phyloP scores from a whole-genome alignment of 2,329 filamentous ascomycete genomes.

The Plectosphaerella sp. region DNA sequence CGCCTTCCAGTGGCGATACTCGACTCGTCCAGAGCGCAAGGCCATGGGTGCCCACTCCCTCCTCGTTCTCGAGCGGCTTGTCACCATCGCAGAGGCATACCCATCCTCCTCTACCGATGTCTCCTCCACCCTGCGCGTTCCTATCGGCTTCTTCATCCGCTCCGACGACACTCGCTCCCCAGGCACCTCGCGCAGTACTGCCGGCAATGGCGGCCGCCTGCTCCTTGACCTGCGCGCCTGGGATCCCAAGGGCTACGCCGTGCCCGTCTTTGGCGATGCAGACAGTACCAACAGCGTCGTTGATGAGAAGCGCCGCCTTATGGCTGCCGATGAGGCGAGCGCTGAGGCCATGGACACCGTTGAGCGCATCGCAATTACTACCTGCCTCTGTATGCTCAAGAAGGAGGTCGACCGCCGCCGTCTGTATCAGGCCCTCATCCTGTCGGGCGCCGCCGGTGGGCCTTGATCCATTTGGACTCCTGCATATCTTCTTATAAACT shows the following conservation, averaged over 20 bases:
- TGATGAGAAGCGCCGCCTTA: neutral
- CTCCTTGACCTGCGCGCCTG: slow-evolving; percentile 35
- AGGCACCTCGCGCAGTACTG: slow-evolving; percentile 30
- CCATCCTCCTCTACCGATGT: too few species aligned
- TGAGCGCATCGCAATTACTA: slow-evolving; percentile 49
- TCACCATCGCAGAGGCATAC: slow-evolving; percentile 19
- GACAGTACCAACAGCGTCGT: neutral
- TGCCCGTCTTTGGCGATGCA: neutral
- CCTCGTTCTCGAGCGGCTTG: slow-evolving; percentile 48
- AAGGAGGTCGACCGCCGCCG: slow-evolving; percentile 58
- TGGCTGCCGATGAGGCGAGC: neutral
- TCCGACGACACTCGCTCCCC: slow-evolving; percentile 30
- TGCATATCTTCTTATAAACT: too few species aligned
- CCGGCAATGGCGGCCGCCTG: slow-evolving; percentile 47
- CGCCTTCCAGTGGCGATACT: slow-evolving; percentile 53
- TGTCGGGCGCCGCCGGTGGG: slow-evolving; percentile 26
- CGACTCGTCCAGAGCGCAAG: slow-evolving; percentile 37
- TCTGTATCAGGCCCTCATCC: slow-evolving; percentile 42
- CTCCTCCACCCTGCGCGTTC: slow-evolving; percentile 6
- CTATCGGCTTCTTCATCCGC: slow-evolving; percentile 29
- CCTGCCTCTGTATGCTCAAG: slow-evolving; percentile 59
- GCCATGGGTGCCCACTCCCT: slow-evolving; percentile 33
- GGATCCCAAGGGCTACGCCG: slow-evolving; percentile 11
- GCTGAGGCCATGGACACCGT: slow-evolving; percentile 27
- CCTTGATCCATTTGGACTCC: neutral